A percentile compares a stretch with the other conserved stretches of the same genome.
Conservation (phyloP, 345 rosid genomes). For the Eucalyptus paniculata region DNA sequence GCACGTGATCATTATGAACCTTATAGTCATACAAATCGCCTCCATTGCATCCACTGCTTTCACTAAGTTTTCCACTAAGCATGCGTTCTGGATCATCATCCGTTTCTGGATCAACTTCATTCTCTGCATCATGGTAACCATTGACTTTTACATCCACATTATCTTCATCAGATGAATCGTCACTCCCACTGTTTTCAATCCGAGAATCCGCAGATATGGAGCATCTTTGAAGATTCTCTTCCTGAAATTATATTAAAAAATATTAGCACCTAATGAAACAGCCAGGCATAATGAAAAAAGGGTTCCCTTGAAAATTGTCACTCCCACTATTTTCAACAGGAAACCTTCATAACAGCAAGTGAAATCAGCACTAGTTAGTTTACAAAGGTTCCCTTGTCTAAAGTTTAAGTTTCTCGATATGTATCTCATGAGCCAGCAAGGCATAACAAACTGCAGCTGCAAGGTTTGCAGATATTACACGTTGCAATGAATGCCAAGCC, state of each 20-base stretch:
- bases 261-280: not conserved
- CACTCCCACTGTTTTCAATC: conserved; percentile 84
- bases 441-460: not conserved
- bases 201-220: conserved; percentile 87
- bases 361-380: too few relatives aligned
- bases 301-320: not conserved
- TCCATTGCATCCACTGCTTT: conserved; percentile 75
- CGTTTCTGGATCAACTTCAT: conserved; percentile 75
- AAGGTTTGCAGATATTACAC: not conserved
- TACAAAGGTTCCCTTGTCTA: not conserved
- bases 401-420: not conserved
- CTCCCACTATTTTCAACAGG: not conserved
- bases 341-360: not conserved
- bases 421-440: not conserved
- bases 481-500: not conserved
- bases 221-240: conserved; percentile 89
- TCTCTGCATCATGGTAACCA: conserved; percentile 83
- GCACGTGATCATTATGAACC: conserved; percentile 22
- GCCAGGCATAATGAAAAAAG: not conserved
- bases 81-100: conserved; percentile 70
- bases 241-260: conserved; percentile 35
- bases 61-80: conserved; percentile 87
- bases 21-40: conserved; percentile 86
- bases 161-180: conserved; percentile 88
- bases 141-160: conserved; percentile 53